Conservation (phyloP, 73 alveolate species). For the Paramecium bursaria region DNA sequence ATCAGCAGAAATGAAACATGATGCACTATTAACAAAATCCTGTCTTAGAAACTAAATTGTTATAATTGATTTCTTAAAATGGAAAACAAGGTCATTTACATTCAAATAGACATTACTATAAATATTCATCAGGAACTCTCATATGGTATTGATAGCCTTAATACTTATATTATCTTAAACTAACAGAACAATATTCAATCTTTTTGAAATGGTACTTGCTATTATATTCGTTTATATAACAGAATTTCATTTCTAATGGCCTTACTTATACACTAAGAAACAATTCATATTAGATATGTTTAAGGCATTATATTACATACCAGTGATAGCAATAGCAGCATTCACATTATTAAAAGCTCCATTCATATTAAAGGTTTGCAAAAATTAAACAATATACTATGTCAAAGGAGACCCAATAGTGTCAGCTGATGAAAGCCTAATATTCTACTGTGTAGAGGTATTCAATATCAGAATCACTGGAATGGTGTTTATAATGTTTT, state of each 20-base stretch:
- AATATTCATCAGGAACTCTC: conserved; percentile 25
- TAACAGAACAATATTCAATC: conserved; percentile 38
- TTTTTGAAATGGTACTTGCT: not conserved
- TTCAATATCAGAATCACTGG: conserved; percentile 34
- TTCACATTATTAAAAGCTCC: conserved; percentile 48
- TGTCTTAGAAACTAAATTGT: not conserved
- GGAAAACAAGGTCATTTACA: conserved; percentile 28
- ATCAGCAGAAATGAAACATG: conserved; percentile 39
- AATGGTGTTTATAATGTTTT: conserved; percentile 21
- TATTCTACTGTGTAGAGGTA: conserved; percentile 38
- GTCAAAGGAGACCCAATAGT: too few relatives aligned
- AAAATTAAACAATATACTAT: too few relatives aligned
- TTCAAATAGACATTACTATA: not conserved
- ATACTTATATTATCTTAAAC: conserved; percentile 4
- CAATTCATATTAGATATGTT: not conserved
- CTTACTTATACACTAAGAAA: not conserved
- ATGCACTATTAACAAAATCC: not conserved
- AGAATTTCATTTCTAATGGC: conserved; percentile 52
- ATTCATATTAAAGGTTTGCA: not conserved
- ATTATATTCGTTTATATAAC: conserved; percentile 1
- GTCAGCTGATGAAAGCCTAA: not conserved
- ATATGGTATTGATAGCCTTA: conserved; percentile 5
- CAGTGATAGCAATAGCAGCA: not conserved
- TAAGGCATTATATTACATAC: not conserved
- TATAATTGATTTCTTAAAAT: not conserved